Conservation (phyloP, 2,329 filamentous ascomycete genomes). For the Aureobasidium melanogenum region DNA sequence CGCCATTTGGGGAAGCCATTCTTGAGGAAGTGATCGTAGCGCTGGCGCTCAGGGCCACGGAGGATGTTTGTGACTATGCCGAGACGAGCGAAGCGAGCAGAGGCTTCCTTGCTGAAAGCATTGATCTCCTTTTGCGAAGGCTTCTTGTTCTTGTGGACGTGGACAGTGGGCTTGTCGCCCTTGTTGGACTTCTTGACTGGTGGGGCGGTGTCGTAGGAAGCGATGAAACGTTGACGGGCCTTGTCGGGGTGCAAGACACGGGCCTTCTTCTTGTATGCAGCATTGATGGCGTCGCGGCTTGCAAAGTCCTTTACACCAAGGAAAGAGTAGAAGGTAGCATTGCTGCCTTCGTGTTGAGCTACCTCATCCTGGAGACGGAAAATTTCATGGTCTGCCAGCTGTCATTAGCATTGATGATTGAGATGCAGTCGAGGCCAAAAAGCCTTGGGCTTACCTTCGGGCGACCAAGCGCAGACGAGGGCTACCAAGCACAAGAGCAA, state of each 20-base stretch:
- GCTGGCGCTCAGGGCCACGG: conserved; percentile 66
- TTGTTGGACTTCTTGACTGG: conserved; percentile 32
- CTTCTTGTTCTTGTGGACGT: conserved; percentile 59
- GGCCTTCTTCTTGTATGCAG: conserved; percentile 85
- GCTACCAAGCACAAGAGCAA: conserved; percentile 59
- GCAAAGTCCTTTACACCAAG: conserved; percentile 66
- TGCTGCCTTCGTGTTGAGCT: conserved; percentile 60
- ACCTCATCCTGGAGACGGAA: conserved; percentile 92
- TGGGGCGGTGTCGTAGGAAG: conserved; percentile 52
- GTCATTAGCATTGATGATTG: conserved; percentile 5
- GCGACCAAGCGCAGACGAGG: conserved; percentile 69
- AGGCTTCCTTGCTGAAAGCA: conserved; percentile 69
- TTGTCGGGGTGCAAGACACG: conserved; percentile 87
- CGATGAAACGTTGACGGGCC: conserved; percentile 72
- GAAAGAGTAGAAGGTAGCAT: conserved; percentile 89
- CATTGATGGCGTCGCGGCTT: conserved; percentile 79
- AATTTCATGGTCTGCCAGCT: conserved; percentile 77
- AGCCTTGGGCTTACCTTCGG: conserved; percentile 56
- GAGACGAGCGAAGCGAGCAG: conserved; percentile 74
- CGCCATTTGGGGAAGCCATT: conserved; percentile 96
- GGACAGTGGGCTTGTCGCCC: conserved; percentile 50
- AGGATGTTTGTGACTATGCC: conserved; percentile 81
- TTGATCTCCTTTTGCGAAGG: conserved; percentile 68
- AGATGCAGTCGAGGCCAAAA: neutral
- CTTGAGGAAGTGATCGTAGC: conserved; percentile 88